Percentiles rank a stretch among this genome's conserved stretches.
Conservation (phyloP, 2,329 filamentous ascomycete species). For the Xylaria sp. region DNA sequence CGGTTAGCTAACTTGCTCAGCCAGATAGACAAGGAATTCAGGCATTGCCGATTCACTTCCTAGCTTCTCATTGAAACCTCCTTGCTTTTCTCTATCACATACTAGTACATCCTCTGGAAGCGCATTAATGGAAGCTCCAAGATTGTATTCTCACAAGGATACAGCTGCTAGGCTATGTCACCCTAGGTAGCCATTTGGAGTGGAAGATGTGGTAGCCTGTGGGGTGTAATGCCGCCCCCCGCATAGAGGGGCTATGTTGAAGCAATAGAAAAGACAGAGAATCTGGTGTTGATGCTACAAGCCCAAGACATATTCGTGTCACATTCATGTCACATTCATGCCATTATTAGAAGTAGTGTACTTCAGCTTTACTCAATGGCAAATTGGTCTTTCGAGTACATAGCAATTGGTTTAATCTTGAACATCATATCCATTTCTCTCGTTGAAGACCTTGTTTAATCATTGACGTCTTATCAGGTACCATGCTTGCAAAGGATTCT, state of each 20-base stretch:
- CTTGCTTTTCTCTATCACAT: not conserved
- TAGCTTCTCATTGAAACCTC: not conserved
- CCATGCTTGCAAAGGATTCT: conserved; percentile 5
- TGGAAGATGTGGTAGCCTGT: not conserved
- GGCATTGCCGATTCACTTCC: not conserved
- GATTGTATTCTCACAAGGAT: not conserved
- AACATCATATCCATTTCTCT: not conserved
- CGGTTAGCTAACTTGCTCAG: not conserved
- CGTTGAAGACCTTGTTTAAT: not conserved
- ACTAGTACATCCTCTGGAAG: not conserved
- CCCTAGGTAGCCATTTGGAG: not conserved
- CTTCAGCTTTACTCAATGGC: too few relatives aligned
- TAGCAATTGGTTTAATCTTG: not conserved
- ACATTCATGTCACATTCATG: too few relatives aligned
- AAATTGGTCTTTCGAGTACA: not conserved
- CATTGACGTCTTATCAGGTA: not conserved
- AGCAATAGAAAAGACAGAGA: not conserved
- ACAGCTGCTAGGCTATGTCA: not conserved
- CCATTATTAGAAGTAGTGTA: too few relatives aligned
- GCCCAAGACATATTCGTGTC: too few relatives aligned
- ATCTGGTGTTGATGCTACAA: not conserved
- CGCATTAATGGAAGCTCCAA: not conserved
- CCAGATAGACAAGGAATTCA: not conserved
- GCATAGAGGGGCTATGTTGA: conserved; percentile 1
- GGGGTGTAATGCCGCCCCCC: conserved; percentile 4